Conservation (phyloP, 2,329 filamentous ascomycete genomes). For the Trichoderma koningiopsis region DNA sequence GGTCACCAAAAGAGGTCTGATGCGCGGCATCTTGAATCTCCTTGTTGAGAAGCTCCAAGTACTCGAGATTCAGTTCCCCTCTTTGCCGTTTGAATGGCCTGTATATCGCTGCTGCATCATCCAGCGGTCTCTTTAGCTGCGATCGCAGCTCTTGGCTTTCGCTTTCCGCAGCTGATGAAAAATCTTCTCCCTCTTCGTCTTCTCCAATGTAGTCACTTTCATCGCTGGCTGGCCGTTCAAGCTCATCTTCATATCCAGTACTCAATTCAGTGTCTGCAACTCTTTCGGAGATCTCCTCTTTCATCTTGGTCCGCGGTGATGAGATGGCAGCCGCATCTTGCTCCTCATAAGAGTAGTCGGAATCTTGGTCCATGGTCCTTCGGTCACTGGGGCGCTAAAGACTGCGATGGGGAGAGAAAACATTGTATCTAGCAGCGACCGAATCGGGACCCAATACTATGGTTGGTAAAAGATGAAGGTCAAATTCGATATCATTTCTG, state of each 20-base stretch:
- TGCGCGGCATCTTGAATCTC: constrained; percentile 58
- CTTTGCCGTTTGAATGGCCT: constrained; percentile 51
- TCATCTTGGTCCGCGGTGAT: constrained; percentile 25
- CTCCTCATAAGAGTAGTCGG: constrained; percentile 30
- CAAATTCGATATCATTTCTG: neutral
- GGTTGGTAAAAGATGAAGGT: neutral
- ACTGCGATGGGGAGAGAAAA: constrained; percentile 30
- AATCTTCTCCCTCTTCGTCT: neutral
- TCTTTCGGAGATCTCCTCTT: neutral
- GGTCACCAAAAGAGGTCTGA: constrained; percentile 38
- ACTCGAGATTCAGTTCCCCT: constrained; percentile 47
- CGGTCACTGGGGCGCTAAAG: constrained; percentile 30
- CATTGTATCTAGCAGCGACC: constrained; percentile 34
- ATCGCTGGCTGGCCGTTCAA: neutral
- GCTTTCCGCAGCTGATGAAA: constrained; percentile 9
- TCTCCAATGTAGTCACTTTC: constrained; percentile 16
- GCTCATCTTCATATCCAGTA: neutral
- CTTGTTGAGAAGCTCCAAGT: constrained; percentile 57
- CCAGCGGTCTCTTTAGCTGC: constrained; percentile 37
- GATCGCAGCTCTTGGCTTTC: constrained; percentile 21
- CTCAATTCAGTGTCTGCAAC: neutral
- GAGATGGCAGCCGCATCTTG: constrained; percentile 12
- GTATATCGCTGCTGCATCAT: constrained; percentile 29
- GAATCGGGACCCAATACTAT: neutral
- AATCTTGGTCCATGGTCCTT: constrained; percentile 39